Evolutionary conservation across 2,329 filamentous ascomycete species (phyloP).

Genomic region (Lachnellula hyalina): DNA sequence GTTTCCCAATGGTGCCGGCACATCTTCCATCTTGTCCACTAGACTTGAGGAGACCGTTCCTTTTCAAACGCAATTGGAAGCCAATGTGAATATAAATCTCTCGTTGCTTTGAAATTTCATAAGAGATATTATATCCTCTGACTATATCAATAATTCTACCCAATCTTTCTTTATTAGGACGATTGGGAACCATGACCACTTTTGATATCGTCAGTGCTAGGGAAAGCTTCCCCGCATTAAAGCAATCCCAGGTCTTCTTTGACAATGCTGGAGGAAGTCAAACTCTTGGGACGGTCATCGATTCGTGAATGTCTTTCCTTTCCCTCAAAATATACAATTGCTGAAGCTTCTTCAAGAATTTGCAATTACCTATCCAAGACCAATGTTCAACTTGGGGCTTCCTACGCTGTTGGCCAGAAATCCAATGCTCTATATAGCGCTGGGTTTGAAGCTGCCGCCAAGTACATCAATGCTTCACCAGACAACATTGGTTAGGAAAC

Average conservation of each 20-base stretch:
- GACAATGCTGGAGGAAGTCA: conserved; percentile 78
- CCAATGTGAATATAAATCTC: not conserved
- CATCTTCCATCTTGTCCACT: not conserved
- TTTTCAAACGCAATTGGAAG: too few relatives aligned
- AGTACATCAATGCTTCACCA: conserved; percentile 61
- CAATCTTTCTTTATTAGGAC: not conserved
- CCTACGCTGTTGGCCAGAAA: conserved; percentile 54
- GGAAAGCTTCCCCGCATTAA: conserved; percentile 62
- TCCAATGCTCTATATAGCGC: conserved; percentile 55
- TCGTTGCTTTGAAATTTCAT: not conserved
- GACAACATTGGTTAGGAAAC: conserved; percentile 55
- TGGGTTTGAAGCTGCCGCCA: conserved; percentile 60
- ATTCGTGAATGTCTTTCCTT: conserved; percentile 45
- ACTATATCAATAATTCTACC: not conserved
- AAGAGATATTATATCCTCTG: not conserved
- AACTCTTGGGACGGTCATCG: conserved; percentile 59
- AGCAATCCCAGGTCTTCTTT: conserved; percentile 63
- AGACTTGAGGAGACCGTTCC: not conserved
- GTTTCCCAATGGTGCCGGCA: not conserved
- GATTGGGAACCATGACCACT: conserved; percentile 19
- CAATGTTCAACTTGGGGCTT: conserved; percentile 73
- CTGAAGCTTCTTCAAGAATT: conserved; percentile 42
- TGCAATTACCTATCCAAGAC: conserved; percentile 58
- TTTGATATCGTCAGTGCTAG: conserved; percentile 54
- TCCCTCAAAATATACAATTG: not conserved